Conservation (phyloP, 345 rosid species). For the Melaleuca quinquenervia region DNA sequence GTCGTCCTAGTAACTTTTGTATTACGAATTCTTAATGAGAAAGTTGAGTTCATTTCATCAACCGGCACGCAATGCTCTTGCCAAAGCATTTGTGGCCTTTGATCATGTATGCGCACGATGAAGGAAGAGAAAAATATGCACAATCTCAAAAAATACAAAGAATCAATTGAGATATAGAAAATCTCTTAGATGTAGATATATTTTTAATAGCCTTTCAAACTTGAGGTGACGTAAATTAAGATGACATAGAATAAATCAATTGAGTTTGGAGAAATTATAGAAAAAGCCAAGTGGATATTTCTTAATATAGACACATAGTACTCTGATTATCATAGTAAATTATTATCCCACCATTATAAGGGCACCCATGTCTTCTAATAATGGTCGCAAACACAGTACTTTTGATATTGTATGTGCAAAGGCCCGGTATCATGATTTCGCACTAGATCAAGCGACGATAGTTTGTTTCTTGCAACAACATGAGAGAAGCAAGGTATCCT, state of each 20-base stretch:
- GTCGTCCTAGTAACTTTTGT: no score
- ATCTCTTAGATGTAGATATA: not conserved
- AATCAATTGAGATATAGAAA: not conserved
- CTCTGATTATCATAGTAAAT: accelerated
- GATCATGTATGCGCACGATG: no score
- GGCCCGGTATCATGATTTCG: accelerated
- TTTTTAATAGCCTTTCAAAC: not conserved
- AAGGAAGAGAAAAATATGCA: no score
- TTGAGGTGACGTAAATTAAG: not conserved
- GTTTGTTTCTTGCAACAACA: not conserved
- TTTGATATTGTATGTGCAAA: not conserved
- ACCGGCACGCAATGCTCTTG: no score
- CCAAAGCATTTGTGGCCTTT: no score
- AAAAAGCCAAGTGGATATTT: not conserved
- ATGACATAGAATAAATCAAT: not conserved
- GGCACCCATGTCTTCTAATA: no score
- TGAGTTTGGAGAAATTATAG: not conserved
- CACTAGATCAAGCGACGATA: not conserved
- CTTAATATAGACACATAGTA: not conserved
- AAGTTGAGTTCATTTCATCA: no score
- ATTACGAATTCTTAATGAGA: no score
- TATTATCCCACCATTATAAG: not conserved
- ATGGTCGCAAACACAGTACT: not conserved
- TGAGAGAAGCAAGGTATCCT: not conserved
- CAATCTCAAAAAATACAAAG: not conserved